Conservation (phyloP, 1,284 basidiomycete species). For the Melampsora occidentalis region DNA sequence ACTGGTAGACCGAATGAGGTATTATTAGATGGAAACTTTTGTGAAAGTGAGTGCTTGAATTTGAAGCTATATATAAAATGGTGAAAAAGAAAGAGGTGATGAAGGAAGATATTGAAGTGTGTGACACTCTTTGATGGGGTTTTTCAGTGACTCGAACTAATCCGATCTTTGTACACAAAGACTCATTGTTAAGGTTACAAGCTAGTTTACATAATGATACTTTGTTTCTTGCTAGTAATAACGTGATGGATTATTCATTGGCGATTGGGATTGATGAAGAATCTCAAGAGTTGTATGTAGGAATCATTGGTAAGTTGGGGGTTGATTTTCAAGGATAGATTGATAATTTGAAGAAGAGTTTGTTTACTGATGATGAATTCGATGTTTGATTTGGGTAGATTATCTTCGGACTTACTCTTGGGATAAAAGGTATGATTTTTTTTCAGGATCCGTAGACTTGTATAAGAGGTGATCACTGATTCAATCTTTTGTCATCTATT, state of each 20-base stretch:
- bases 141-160: slow-evolving; percentile 53
- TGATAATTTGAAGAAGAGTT: background rate
- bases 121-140: background rate
- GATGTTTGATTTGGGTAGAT: slow-evolving; percentile 19
- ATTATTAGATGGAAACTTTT: slow-evolving; percentile 86
- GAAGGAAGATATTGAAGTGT: background rate
- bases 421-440: slow-evolving; percentile 42
- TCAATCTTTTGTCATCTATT: background rate
- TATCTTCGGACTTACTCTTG: slow-evolving; percentile 43
- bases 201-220: slow-evolving; percentile 85
- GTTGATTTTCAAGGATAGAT: background rate
- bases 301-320: slow-evolving; percentile 40
- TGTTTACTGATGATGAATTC: background rate
- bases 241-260: slow-evolving; percentile 99
- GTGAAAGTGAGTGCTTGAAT: slow-evolving; percentile 58
- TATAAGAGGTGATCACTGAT: background rate
- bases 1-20: slow-evolving; percentile 91
- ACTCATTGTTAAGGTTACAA: slow-evolving; percentile 85
- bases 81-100: background rate
- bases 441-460: background rate
- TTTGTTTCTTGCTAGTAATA: slow-evolving; percentile 83
- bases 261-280: slow-evolving; percentile 79
- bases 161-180: slow-evolving; percentile 91
- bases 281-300: slow-evolving; percentile 41
- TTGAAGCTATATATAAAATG: background rate